Percentiles rank a stretch among this genome's conserved stretches.
These are phyloP conservation scores for Gorgonomyces haynaldii DNA, from an alignment of 192 early-diverging fungal species.

Conservation along the genomic window DNA sequence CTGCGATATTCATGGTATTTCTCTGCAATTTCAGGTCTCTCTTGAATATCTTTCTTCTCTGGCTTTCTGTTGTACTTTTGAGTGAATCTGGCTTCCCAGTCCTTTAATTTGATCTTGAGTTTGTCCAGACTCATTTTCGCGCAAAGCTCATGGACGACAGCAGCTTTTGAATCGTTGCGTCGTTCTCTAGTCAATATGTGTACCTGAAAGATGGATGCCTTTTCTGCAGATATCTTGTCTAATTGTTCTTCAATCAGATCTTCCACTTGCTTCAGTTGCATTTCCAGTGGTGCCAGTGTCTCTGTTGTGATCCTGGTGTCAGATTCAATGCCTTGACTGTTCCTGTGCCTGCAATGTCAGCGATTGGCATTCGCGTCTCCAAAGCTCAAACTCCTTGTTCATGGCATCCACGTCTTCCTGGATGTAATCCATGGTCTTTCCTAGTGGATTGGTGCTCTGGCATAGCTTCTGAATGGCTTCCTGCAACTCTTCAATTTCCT, in stretches of 20 bases:
- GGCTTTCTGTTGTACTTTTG: background rate
- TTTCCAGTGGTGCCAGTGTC: constrained; percentile 21
- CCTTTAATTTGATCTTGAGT: background rate
- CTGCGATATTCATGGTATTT: no score
- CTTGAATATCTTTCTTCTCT: background rate
- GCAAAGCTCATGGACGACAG: background rate
- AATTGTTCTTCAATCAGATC: constrained; percentile 34
- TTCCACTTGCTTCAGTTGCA: constrained; percentile 31
- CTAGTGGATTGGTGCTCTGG: constrained; percentile 39
- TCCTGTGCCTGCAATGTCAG: constrained; percentile 19
- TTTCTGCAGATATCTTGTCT: constrained; percentile 32
- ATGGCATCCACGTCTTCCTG: constrained; percentile 52
- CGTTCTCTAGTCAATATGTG: constrained; percentile 3
- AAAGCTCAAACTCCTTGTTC: constrained; percentile 43
- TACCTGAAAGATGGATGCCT: constrained; percentile 35
- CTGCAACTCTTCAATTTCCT: constrained; percentile 35
- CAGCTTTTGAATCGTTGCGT: constrained; percentile 2
- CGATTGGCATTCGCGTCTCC: constrained; percentile 31
- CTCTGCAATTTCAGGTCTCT: no score
- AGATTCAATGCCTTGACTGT: constrained; percentile 15
- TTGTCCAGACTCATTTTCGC: no score
- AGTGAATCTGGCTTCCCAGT: background rate
- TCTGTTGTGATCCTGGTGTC: constrained; percentile 24
- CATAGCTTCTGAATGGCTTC: constrained; percentile 38
- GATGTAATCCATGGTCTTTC: constrained; percentile 46